Base-by-base conservation (phyloP, 2,329 filamentous ascomycete genomes). In the Colletotrichum sansevieriae region DNA sequence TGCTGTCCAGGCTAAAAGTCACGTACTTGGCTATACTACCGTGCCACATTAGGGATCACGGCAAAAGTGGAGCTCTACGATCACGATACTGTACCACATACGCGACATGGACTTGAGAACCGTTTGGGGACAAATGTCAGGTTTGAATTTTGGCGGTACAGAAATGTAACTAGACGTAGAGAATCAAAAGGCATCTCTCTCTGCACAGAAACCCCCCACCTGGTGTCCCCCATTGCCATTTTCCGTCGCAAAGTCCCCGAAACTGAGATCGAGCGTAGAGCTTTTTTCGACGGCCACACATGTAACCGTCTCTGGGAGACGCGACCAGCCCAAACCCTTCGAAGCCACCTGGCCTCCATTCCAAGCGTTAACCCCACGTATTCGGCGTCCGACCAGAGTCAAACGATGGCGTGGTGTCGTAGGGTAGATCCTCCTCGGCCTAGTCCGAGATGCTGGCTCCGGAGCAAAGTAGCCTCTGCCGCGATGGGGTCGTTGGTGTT, bases 401-500 rank as follows among this genome's bases (percentile, higher is more conserved):
- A 73, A 72, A 72, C 71, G 74, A 74, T 74, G 76, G 73, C 66
- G 60, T 60, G 66, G 33, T 57, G 10, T 73, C 62, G 70, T 76
- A 75, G 74, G 72, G 72, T 51, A 74, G 77, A 73, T 78, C 80
- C 80, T 83, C 80, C 82, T 83, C 79, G 84, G 84, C 84, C 84
- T 75, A 86, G 83, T 85, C 84, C 84, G 80, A 83, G 83, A 83
- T 75, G 84, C 84, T 86, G 84, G 84, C 84, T 85, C 81, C 83
- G 82, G 84, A 83, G 84, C 84, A 85, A 84, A 84, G 83, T 84
- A 75, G 78, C 80, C 76, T 80, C 78, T 80, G 78, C 78, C 78
- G 75, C 62, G 75, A 51, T 63, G 33, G 60, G 57, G 56, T 58
- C 58, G 35, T 56, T 70, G 61, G 41, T 46, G 37, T 46, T 22